phyloP scores from a whole-genome alignment of 1,284 basidiomycete genomes.

The Schizophyllum amplum region DNA sequence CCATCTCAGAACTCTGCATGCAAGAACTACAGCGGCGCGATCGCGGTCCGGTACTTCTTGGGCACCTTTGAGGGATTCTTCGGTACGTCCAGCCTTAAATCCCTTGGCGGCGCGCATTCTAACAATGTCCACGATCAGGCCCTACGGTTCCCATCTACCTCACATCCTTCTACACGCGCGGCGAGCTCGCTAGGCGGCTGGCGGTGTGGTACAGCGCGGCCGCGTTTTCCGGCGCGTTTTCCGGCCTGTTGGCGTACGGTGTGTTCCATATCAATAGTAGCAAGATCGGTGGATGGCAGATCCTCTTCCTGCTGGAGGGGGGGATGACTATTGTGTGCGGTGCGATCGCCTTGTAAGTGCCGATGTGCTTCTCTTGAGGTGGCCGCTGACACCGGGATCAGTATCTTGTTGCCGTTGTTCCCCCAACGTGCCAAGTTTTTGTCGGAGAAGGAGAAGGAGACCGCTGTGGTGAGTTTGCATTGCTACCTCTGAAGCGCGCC shows the following conservation, averaged over 20 bases:
- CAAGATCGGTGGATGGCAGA: conserved; percentile 4
- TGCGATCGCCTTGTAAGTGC: neutral
- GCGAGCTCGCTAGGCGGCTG: conserved; percentile 2
- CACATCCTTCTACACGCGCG: conserved; percentile 4
- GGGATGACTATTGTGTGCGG: conserved; percentile 3
- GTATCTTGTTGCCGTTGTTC: neutral
- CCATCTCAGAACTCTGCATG: neutral
- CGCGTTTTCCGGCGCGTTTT: conserved; percentile 2
- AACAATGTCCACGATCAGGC: neutral
- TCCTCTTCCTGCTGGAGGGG: conserved; percentile 6
- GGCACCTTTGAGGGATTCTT: neutral
- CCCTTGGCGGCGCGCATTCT: no score
- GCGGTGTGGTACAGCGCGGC: conserved; percentile 1
- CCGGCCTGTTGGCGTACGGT: conserved; percentile 3
- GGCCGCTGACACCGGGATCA: neutral
- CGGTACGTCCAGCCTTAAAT: neutral
- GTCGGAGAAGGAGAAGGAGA: conserved; percentile 1
- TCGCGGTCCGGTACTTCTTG: conserved; percentile 5
- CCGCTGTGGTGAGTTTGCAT: neutral
- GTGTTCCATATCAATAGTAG: conserved; percentile 3
- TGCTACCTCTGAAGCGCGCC: neutral
- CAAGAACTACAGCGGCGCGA: conserved; percentile 1
- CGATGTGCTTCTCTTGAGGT: neutral
- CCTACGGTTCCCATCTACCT: neutral
- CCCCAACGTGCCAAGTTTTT: conserved; percentile 2